A percentile compares a stretch with the other conserved stretches of the same genome.
phyloP scores from a whole-genome alignment of 768 basidiomycete species.

The Tulasnella sp. region DNA sequence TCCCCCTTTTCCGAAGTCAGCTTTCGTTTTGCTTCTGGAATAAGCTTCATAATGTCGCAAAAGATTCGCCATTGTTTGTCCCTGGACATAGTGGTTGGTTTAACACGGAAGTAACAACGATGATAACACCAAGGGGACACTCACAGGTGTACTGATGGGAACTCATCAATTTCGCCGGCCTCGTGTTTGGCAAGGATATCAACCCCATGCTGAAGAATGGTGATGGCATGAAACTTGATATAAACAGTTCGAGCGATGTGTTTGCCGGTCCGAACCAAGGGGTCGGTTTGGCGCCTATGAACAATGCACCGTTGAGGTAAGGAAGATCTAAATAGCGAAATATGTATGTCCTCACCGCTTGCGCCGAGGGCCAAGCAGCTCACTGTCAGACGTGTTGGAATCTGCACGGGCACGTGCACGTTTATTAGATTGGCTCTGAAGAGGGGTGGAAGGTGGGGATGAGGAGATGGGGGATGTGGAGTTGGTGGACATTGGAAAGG shows the following conservation, averaged over 20 bases:
- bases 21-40: background rate
- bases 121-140: background rate
- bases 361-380: background rate
- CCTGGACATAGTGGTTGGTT: background rate
- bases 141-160: background rate
- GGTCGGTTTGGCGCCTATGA: background rate
- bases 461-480: background rate
- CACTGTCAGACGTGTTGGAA: background rate
- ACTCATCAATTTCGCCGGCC: background rate
- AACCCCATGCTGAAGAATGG: background rate
- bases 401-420: background rate
- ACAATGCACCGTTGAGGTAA: background rate
- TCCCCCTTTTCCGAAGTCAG: background rate
- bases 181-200: background rate
- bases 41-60: background rate
- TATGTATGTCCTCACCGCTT: background rate
- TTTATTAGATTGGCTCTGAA: background rate
- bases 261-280: background rate
- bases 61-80: background rate
- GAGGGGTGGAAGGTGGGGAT: background rate
- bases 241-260: background rate
- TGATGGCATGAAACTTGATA: background rate
- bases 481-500: background rate
- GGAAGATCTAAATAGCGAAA: background rate
- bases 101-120: too few relatives aligned